Evolutionary conservation across 1,284 basidiomycete species (phyloP).

Genomic region (Boletus calvinii): DNA sequence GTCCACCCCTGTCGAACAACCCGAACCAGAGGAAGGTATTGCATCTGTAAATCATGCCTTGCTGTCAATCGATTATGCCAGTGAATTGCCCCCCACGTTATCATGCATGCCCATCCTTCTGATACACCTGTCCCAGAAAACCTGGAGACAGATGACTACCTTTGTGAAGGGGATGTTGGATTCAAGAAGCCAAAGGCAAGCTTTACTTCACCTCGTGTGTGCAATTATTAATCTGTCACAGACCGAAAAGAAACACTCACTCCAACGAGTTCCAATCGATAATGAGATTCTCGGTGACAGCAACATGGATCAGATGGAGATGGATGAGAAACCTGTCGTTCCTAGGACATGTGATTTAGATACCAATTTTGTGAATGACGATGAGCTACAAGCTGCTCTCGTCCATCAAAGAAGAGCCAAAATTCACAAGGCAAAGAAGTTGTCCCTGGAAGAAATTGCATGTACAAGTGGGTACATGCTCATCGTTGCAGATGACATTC

Average conservation of each 20-base stretch:
- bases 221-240: slow-evolving; percentile 35
- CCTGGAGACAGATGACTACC: slow-evolving; percentile 82
- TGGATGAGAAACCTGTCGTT: slow-evolving; percentile 67
- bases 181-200: slow-evolving; percentile 92
- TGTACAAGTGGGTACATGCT: slow-evolving; percentile 59
- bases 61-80: slow-evolving; percentile 88
- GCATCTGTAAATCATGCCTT: slow-evolving; percentile 76
- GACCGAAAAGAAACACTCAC: slow-evolving; percentile 89
- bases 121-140: slow-evolving; percentile 62
- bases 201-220: slow-evolving; percentile 1
- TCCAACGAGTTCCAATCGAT: slow-evolving; percentile 67
- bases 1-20: slow-evolving; percentile 40
- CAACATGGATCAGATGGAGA: slow-evolving; percentile 65
- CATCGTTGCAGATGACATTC: not conserved
- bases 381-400: slow-evolving; percentile 93
- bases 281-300: slow-evolving; percentile 53
- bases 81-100: slow-evolving; percentile 46
- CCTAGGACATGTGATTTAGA: slow-evolving; percentile 69
- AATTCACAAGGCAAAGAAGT: slow-evolving; percentile 74
- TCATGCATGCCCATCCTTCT: not conserved
- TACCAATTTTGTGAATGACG: slow-evolving; percentile 94
- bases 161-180: slow-evolving; percentile 87
- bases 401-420: slow-evolving; percentile 83
- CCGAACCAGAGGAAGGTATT: slow-evolving; percentile 57
- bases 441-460: slow-evolving; percentile 85